Conservation (phyloP, 1,284 basidiomycete species). For the Boletellus dicymbophilus region DNA sequence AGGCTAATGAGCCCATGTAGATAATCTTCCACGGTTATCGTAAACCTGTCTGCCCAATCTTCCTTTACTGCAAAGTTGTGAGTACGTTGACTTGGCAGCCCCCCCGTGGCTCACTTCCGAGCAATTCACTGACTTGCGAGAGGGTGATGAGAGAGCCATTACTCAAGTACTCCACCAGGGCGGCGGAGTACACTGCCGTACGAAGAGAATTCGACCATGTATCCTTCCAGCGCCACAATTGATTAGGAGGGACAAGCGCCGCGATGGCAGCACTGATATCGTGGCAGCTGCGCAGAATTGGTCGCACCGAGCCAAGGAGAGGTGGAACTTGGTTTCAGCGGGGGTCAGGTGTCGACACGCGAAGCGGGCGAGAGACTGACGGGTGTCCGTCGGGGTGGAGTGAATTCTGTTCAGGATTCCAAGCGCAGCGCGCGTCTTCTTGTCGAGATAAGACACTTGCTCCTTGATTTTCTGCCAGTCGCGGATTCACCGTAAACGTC, state of each 20-base stretch:
- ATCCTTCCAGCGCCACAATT: conserved; percentile 84
- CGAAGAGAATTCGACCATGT: conserved; percentile 72
- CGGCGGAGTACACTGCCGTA: conserved; percentile 64
- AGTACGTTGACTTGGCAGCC: conserved; percentile 2
- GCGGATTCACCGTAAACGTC: conserved; percentile 19
- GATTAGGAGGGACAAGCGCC: conserved; percentile 60
- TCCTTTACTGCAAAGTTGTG: conserved; percentile 53
- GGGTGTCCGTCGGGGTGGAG: conserved; percentile 61
- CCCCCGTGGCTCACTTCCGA: conserved; percentile 68
- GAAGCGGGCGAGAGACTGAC: conserved; percentile 40
- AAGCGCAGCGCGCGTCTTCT: conserved; percentile 64
- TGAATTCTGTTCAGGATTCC: conserved; percentile 76
- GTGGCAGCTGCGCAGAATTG: conserved; percentile 55
- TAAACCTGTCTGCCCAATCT: conserved; percentile 70
- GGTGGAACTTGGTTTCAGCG: conserved; percentile 47
- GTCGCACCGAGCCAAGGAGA: conserved; percentile 58
- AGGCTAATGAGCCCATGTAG: conserved; percentile 81
- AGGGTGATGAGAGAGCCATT: conserved; percentile 63
- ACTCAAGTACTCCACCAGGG: conserved; percentile 66
- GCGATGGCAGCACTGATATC: conserved; percentile 54
- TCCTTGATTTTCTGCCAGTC: conserved; percentile 79
- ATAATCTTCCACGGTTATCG: conserved; percentile 78
- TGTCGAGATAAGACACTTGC: conserved; percentile 71
- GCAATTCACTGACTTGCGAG: conserved; percentile 46
- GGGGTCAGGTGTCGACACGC: conserved; percentile 10